Conservation (phyloP, 2,329 filamentous ascomycete species). For the Diaporthe sp. region DNA sequence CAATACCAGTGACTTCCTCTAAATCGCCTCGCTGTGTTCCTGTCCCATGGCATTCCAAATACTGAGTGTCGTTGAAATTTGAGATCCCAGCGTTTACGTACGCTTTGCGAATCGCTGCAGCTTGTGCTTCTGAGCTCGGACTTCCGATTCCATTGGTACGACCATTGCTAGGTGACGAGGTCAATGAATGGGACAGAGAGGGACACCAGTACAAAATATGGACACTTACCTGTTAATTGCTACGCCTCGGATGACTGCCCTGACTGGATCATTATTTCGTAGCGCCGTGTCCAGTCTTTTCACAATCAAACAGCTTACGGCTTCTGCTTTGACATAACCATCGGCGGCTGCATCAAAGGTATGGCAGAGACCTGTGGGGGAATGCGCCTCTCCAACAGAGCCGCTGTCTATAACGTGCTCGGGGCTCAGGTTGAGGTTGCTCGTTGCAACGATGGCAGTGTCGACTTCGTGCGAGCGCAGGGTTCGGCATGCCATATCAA, state of each 20-base stretch:
- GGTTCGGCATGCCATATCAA: not conserved
- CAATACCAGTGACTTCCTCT: not conserved
- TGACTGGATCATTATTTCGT: not conserved
- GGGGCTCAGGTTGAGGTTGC: conserved; percentile 1
- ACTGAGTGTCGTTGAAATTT: conserved; percentile 35
- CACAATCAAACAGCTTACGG: not conserved
- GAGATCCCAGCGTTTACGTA: conserved; percentile 21
- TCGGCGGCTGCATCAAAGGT: not conserved
- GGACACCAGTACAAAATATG: too few species aligned
- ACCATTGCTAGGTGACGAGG: not conserved
- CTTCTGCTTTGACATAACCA: conserved; percentile 46
- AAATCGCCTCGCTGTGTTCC: conserved; percentile 35
- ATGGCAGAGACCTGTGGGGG: conserved; percentile 34
- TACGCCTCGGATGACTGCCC: not conserved
- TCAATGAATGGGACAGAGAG: too few species aligned
- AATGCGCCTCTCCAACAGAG: not conserved
- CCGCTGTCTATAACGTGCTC: not conserved
- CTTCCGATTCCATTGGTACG: not conserved
- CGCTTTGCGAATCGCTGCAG: not conserved
- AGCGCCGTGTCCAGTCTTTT: not conserved
- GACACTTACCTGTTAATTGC: not conserved
- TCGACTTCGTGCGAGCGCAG: not conserved
- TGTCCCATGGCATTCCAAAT: conserved; percentile 51
- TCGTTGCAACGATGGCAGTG: not conserved
- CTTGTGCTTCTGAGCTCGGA: conserved; percentile 12